Base-by-base conservation (phyloP, 2,329 filamentous ascomycete genomes). In the Sclerotinia subarctica region DNA sequence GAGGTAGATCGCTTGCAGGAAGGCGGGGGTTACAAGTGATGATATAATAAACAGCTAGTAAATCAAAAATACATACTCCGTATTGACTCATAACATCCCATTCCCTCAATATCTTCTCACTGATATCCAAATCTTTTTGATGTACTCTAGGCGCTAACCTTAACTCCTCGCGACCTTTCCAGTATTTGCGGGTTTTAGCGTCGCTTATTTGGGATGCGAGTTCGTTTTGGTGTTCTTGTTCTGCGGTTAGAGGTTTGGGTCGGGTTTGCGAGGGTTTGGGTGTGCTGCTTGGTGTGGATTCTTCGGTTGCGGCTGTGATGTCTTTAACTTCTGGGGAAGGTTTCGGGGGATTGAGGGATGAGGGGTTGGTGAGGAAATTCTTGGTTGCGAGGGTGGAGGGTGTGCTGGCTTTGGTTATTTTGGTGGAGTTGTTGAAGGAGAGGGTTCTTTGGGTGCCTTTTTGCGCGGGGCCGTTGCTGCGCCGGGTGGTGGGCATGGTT, bases 71-170 rank as follows among this genome's bases (percentile, higher is more conserved):
- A 51, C 91, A 82, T 87, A 96, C 93, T 68, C 95, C 95, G 78
- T 92, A 99, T 75, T 97, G 92, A 69, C 86, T 92, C 76, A 90
- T 95, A 72, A 96, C 90, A 78, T 99, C 95, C 80, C 95, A 99
- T 78, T 97, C 92, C 71, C 94, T 84, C 75, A 98, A 79, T 35
- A 98, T 88, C 82, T 94, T 97, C 83, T 98, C 94, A 67, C 90
- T 84, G 57, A 91, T 73, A 15, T 83, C 85, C 73, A 98, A 77
- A 2, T 84, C 89, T 74, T 89, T 79, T 79, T 96, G 93, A 76
- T 98, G 95, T 47, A 96, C 88, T 74, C 90, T 82, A 53, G 86
- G 85, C 24, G 91, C 86, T 69, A 83, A 84, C 73, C 92, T 84
- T 74, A 88, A 84, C 52, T 82, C 81, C 81, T 97, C 92, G 72